Evolutionary conservation across 2,329 filamentous ascomycete genomes (phyloP).

Genomic region (Hymenoscyphus fructigenus): DNA sequence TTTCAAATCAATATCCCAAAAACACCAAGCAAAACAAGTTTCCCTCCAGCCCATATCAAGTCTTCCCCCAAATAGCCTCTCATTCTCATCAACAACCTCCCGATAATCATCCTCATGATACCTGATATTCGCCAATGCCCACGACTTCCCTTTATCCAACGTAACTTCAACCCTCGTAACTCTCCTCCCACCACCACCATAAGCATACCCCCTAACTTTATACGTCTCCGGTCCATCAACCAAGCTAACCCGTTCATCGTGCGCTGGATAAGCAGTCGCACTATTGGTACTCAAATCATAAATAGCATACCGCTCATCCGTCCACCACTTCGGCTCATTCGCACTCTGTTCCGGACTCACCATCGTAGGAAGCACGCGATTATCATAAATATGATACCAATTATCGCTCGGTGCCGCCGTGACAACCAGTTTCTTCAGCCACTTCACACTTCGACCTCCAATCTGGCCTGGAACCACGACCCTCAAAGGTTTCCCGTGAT

Average conservation of each 20-base stretch:
- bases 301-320: conserved; percentile 86
- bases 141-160: conserved; percentile 77
- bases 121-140: conserved; percentile 72
- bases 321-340: conserved; percentile 75
- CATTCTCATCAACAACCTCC: conserved; percentile 53
- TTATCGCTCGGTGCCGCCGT: conserved; percentile 81
- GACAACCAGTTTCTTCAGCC: conserved; percentile 79
- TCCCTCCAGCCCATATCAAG: conserved; percentile 83
- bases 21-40: conserved; percentile 86
- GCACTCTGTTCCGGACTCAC: conserved; percentile 78
- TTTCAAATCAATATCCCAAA: conserved; percentile 75
- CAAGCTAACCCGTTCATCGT: conserved; percentile 66
- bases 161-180: conserved; percentile 82
- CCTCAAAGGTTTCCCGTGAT: conserved; percentile 82
- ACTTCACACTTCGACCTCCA: conserved; percentile 89
- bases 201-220: conserved; percentile 77
- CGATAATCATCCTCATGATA: conserved; percentile 88
- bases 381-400: conserved; percentile 96
- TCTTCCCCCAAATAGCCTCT: conserved; percentile 70
- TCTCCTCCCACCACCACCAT: conserved; percentile 80
- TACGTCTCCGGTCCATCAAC: conserved; percentile 53
- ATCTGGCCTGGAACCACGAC: conserved; percentile 89
- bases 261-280: conserved; percentile 74
- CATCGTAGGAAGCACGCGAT: conserved; percentile 84
- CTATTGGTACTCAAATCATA: conserved; percentile 90